phyloP scores from a whole-genome alignment of 2,329 filamentous ascomycete species.

The Venturia carpophila region DNA sequence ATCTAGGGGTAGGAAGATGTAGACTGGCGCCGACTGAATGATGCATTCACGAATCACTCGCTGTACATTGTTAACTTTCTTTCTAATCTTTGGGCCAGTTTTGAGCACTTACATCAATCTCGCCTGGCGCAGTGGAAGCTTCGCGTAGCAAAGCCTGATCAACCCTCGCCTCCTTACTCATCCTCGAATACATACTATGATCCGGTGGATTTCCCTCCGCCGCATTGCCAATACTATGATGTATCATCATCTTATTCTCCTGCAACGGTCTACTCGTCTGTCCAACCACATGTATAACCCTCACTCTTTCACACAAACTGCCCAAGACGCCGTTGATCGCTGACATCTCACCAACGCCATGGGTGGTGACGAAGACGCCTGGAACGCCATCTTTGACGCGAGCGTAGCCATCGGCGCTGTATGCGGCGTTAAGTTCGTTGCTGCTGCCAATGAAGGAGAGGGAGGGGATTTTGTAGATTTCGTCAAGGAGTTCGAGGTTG shows the following conservation, averaged over 20 bases:
- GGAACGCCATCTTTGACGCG: constrained; percentile 43
- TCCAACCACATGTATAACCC: constrained; percentile 40
- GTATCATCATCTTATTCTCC: constrained; percentile 37
- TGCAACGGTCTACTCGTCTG: constrained; percentile 38
- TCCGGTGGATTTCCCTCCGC: constrained; percentile 31
- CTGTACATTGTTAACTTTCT: constrained; percentile 19
- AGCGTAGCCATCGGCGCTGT: constrained; percentile 52
- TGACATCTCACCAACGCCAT: constrained; percentile 47
- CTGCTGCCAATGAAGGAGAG: constrained; percentile 43
- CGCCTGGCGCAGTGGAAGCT: constrained; percentile 31
- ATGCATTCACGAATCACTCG: constrained; percentile 37
- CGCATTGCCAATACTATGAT: constrained; percentile 37
- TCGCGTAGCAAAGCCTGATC: constrained; percentile 33
- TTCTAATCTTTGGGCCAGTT: not conserved
- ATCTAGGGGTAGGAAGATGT: constrained; percentile 39
- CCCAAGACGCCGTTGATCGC: constrained; percentile 41
- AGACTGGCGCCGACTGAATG: constrained; percentile 33
- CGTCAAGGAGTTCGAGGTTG: constrained; percentile 39
- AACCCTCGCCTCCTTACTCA: constrained; percentile 6
- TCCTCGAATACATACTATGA: constrained; percentile 10
- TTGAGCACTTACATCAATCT: constrained; percentile 32
- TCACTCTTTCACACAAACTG: constrained; percentile 37
- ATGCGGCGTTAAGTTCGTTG: constrained; percentile 52
- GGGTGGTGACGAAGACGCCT: constrained; percentile 49
- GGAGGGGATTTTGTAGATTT: constrained; percentile 34